Evolutionary conservation across 441 rosid genomes (phyloP).

Genomic region (Brassica hybrid): DNA sequence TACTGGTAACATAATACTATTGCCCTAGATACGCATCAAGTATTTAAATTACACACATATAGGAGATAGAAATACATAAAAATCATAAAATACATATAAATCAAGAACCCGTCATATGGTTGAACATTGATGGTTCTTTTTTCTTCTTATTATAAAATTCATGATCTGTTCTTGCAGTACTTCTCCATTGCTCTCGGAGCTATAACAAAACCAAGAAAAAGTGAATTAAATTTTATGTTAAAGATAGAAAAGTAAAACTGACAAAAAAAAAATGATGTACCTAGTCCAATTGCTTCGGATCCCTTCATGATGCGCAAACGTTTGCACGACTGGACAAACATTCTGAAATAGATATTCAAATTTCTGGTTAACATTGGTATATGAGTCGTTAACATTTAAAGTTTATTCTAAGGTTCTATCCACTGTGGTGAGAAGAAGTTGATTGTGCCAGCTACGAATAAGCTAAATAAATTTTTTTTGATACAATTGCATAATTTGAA

Average conservation of each 20-base stretch:
- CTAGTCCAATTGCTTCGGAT: constrained; percentile 87
- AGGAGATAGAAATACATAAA: constrained; percentile 30
- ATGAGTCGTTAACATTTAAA: constrained; percentile 24
- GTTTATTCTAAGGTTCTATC: constrained; percentile 29
- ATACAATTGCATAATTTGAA: constrained; percentile 30
- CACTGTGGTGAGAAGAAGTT: constrained; percentile 26
- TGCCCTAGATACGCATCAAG: constrained; percentile 45
- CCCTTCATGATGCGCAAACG: constrained; percentile 83
- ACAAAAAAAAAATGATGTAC: constrained; percentile 38
- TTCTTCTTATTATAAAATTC: background rate
- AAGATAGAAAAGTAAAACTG: background rate
- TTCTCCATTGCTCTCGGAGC: too few relatives aligned
- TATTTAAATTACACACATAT: constrained; percentile 39
- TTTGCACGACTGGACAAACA: constrained; percentile 76
- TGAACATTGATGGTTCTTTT: constrained; percentile 14
- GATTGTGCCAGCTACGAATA: constrained; percentile 43
- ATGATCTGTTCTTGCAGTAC: constrained; percentile 82
- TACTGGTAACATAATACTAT: constrained; percentile 36
- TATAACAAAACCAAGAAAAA: constrained; percentile 39
- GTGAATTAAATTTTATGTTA: background rate
- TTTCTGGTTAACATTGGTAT: constrained; percentile 33
- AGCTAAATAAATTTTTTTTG: constrained; percentile 17
- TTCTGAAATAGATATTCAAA: constrained; percentile 47
- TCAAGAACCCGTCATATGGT: constrained; percentile 34
- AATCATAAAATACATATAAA: constrained; percentile 24